Percentiles rank a stretch among this genome's conserved stretches.
phyloP scores from a whole-genome alignment of 768 basidiomycete genomes.

The Hygrophorus russula region DNA sequence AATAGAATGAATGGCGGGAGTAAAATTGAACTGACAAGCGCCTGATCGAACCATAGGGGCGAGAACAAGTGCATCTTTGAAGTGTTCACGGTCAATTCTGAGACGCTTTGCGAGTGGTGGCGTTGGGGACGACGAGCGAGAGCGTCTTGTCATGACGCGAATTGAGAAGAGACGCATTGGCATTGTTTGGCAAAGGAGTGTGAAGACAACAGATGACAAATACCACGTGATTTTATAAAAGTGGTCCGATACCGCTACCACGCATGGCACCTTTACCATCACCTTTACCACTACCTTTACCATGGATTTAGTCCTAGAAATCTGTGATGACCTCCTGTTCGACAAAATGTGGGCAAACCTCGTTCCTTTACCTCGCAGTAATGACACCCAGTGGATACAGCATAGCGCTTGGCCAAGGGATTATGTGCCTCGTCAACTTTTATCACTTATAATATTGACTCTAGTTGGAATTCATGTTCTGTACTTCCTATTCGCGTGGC shows the following conservation, averaged over 20 bases:
- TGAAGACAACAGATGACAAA: too few species aligned
- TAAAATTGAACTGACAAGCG: conserved; percentile 43
- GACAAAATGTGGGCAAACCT: conserved; percentile 73
- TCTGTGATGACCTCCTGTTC: conserved; percentile 61
- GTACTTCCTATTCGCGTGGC: conserved; percentile 81
- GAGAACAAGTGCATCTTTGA: conserved; percentile 84
- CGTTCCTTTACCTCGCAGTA: conserved; percentile 42
- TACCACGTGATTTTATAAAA: too few species aligned
- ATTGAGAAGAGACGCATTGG: too few species aligned
- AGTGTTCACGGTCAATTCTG: conserved; percentile 55
- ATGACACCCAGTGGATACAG: conserved; percentile 17
- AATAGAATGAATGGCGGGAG: conserved; percentile 9
- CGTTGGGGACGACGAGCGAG: conserved; percentile 35
- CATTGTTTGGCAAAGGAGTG: too few species aligned
- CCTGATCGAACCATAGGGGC: conserved; percentile 98
- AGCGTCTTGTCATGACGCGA: conserved; percentile 39
- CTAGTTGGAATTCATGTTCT: conserved; percentile 72
- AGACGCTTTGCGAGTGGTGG: conserved; percentile 41
- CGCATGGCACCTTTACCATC: too few species aligned
- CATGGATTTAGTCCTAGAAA: conserved; percentile 80
- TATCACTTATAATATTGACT: conserved; percentile 65
- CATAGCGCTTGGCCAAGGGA: conserved; percentile 74
- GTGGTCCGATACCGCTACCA: too few species aligned
- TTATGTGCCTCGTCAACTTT: conserved; percentile 64
- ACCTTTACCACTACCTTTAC: too few species aligned